These are phyloP conservation scores for Aspergillus neotritici DNA, from an alignment of 2,329 filamentous ascomycete genomes.

Conservation along the genomic window DNA sequence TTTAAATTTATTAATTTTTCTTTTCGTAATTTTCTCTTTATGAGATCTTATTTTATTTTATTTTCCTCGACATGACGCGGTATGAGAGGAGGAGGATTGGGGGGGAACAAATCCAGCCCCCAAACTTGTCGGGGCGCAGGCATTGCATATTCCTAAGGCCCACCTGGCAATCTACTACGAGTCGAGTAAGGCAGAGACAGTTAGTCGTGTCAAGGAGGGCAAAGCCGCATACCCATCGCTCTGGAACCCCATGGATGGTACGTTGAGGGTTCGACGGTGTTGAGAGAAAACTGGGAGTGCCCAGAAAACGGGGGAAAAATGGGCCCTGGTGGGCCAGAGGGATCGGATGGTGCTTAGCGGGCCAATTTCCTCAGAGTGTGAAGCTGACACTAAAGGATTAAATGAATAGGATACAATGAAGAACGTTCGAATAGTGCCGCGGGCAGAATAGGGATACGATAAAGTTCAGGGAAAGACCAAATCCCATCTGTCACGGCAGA, in stretches of 20 bases:
- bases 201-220: slow-evolving; percentile 6
- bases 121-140: slow-evolving; percentile 28
- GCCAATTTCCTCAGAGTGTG: neutral
- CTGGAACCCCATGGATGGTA: slow-evolving; percentile 18
- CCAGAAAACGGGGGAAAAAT: no score
- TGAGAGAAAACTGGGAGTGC: no score
- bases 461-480: no score
- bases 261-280: no score
- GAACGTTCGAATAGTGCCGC: no score
- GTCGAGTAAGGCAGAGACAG: neutral
- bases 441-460: no score
- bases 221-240: slow-evolving; percentile 19
- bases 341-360: slow-evolving; percentile 11
- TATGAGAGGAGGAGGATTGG: neutral
- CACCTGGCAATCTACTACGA: slow-evolving; percentile 6
- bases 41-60: no score
- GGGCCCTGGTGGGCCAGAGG: slow-evolving; percentile 12
- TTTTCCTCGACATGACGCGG: slow-evolving; percentile 12
- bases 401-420: no score
- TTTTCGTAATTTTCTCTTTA: no score
- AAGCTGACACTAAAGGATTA: no score
- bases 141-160: slow-evolving; percentile 21
- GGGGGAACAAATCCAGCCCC: slow-evolving; percentile 24
- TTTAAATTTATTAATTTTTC: no score
- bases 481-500: no score